Evolutionary conservation across 148 eudicot genomes (phyloP), one percentile per base, ranked within the genome.

Genomic region (Persicaria maculosa): DNA sequence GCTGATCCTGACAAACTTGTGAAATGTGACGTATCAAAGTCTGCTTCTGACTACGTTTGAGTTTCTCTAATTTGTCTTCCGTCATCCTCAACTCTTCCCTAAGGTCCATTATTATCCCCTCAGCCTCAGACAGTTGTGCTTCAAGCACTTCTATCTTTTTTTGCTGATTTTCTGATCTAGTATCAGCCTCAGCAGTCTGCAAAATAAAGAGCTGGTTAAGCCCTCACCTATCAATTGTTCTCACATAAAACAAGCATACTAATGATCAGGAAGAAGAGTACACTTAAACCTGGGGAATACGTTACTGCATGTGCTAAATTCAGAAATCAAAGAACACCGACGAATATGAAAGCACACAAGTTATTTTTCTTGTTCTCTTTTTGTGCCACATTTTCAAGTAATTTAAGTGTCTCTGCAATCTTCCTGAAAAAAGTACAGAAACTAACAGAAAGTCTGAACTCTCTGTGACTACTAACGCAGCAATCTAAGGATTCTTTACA

Each of bases 111-210:
- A 85, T 82, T 50, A 80, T 77, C 52, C 82, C 90, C 77, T 89
- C 93, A 44, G 93, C 86, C 81, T 86, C 93, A 80, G 80, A 64
- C 43, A 89, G 90, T 74, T 85, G 90, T 17, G 84, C 84, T 76
- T 88, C 90, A 65, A 88, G 83, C 84, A 86, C 92, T 68, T 85
- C 83, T 64, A 85, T 80, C 76, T 76, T 89, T 72, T 47, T 79
- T 70, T 82, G 79, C 76, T 85, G 85, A 76, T 76, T 77, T 74
- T 59, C 54, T 25, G 87, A 77, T 58, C 74, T 77, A 50, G 59
- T 75, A 71, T 85, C 82, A 47, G 86, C 82, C 75, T 85, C 88
- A 59, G 77, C 64, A 31, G 72, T 72, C 93, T 89, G 81, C 31
- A 83, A 73, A 19, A 50, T 14, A 50, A 50, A 50, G 54, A 50